Base-by-base conservation (phyloP, 2,329 filamentous ascomycete genomes). In the Penicillium sp. region DNA sequence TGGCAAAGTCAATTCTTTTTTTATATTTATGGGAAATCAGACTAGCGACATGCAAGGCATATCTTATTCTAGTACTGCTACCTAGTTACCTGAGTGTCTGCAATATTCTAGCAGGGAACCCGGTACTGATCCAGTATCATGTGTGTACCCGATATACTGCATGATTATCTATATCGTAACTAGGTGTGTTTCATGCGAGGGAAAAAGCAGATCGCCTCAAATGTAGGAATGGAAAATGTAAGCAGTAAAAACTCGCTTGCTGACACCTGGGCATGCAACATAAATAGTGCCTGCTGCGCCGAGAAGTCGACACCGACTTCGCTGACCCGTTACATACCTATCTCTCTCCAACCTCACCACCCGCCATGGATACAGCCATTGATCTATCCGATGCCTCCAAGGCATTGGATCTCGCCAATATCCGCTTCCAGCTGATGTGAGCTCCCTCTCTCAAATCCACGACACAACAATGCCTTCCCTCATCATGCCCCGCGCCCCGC, bases 381-480 rank as follows among this genome's bases (percentile, higher is more conserved):
- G 89, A 96, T 68, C 81, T 95, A 51, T 87, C 84, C 31, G 87
- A 97, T 70, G 81, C 84, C 64, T 81, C 82, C 57, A 87, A 88
- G 74, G 90, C 91, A 13, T 76, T 98, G 61, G 90, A 97, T 67
- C 80, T 98, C 40, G 79, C 82, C 53, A 89, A 93, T 65, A 98
- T 97, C 67, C 87, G 93, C 54, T 95, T 89, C 71, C 89, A 95
- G 70, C 75, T 96, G 52, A 94, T 95, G 90, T 94, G 72, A 71
- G 81, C 69, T 37, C 20, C 39, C 6, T 31, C 20, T 37, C 27
- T 18, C n/a, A 31, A 34, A 34, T 18, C 9, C 14, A 9, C 9
- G 31, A 6, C 8, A 8, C 14, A 9, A 34, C 31, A 34, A 18
- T 18, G 9, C 10, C 16, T 34, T 11, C 7, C 31, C 16, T 34